Conservation (phyloP, 2,329 filamentous ascomycete species). For the Coniochaeta prunicola region DNA sequence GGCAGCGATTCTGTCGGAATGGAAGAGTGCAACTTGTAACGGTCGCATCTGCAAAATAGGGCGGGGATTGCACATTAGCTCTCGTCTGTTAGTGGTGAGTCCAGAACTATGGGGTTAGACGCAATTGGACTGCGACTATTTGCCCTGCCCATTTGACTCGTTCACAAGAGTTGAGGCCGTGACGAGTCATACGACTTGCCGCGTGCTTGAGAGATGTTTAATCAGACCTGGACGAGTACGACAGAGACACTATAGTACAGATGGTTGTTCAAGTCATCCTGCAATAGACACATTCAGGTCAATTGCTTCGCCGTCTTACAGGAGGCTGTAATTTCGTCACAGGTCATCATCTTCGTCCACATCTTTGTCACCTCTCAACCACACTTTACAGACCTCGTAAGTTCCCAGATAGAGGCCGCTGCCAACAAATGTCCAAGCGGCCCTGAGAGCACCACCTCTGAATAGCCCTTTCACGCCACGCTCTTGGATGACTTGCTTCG, state of each 20-base stretch:
- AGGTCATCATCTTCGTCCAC: conserved; percentile 26
- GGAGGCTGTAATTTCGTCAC: conserved; percentile 10
- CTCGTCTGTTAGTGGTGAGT: neutral
- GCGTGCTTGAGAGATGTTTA: neutral
- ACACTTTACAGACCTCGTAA: conserved; percentile 73
- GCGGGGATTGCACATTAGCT: neutral
- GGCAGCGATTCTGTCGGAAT: neutral
- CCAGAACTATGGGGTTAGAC: neutral
- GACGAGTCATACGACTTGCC: neutral
- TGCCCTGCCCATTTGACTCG: neutral
- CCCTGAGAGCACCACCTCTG: conserved; percentile 65
- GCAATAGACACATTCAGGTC: neutral
- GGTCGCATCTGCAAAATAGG: neutral
- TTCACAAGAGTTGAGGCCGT: neutral
- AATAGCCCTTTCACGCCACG: conserved; percentile 70
- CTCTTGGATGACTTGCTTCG: conserved; percentile 56
- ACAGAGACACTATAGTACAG: neutral
- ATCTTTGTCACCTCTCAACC: conserved; percentile 40
- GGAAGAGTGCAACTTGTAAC: neutral
- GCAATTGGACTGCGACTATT: neutral
- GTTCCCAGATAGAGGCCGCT: conserved; percentile 79
- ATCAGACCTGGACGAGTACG: neutral
- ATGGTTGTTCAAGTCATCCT: no score
- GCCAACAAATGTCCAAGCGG: conserved; percentile 74
- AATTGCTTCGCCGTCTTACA: neutral